Base-by-base conservation (phyloP, 768 basidiomycete species). In the Mrakia blollopis region DNA sequence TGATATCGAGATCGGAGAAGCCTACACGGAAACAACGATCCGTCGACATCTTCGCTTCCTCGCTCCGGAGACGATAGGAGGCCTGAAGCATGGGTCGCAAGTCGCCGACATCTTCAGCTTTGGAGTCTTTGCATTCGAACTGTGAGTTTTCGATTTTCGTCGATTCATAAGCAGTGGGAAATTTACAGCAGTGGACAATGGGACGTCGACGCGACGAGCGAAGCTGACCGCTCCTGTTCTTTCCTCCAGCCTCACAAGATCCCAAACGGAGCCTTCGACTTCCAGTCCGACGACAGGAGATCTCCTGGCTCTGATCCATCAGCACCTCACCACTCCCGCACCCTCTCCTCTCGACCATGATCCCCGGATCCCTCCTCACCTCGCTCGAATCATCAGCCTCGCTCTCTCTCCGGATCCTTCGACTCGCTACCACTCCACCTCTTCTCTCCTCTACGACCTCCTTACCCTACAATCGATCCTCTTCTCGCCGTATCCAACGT, bases 71-170 rank as follows among this genome's bases (percentile, higher is more conserved):
- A 63, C 62, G 30, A 10, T 74, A 0, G 65, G 65, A 8, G 7
- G n/a, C n/a, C n/a, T 23, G 39, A 68, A 63, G 44, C 44, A 47
- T n/a, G 44, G 44, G 39, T n/a, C 73, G 8, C 39, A n/a, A 21
- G 47, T 35, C 41, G 62, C 61, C 16, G 81, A 82, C 71, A 75
- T 82, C 16, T 83, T 80, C 62, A 78, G 78, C 14, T 82, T 82
- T 60, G 82, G 81, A 7, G 80, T 81, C 10, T 52, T 80, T 23
- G 81, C 81, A 11, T 82, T 81, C 75, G 81, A 82, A 69, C 60
- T 81, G 47, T 50, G 18, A 50, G 47, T 21, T 50, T 16, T 50
- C 47, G 16, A 16, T 50, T 21, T 21, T 50, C 3, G 2, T n/a
- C n/a, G n/a, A n/a, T n/a, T n/a, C n/a, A n/a, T n/a, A n/a, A n/a